Base-by-base conservation (phyloP, 768 basidiomycete species). In the Serendipita sp. region DNA sequence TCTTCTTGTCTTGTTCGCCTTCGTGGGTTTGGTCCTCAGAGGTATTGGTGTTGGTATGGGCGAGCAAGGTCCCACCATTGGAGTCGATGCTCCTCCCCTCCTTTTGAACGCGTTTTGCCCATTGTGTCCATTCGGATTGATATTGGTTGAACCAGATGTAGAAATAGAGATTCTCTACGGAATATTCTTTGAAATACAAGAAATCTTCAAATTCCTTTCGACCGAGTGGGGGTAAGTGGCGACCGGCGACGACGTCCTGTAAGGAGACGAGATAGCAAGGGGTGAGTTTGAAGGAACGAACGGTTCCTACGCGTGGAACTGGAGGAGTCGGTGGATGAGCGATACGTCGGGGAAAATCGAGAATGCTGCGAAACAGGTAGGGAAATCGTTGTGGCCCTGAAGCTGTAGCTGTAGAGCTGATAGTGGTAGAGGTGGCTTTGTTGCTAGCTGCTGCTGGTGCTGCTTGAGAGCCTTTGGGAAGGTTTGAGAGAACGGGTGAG, bases 151-250 rank as follows among this genome's bases (percentile, higher is more conserved):
- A 23, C 28, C 23, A 44, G 38, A 47, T 44, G 44, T 34, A 64
- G 15, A 67, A 81, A 73, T 68, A 85, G 80, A 91, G 78, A 70
- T 89, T 90, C 72, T 90, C 88, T 28, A 86, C 83, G 56, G 79
- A 79, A 64, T 79, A 79, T 68, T 91, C 89, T 64, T 87, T 86
- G 73, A 88, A 89, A 47, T 91, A 77, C 64, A 90, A 75, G 80
- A 88, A 91, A 73, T 91, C 89, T 75, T 86, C 75, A 64, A 86
- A 81, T 73, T 87, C 85, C 72, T 87, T 87, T 67, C 87, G 76
- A 82, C 83, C 87, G 10, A 91, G 79, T 4, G 89, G 89, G 0
- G 89, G 89, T 0, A 91, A 78, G 72, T 91, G 88, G 65, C 83
- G 85, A 67, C 86, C 79, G 58, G 87, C 80, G 65, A 91, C 77